phyloP scores from a whole-genome alignment of 371 early-diverging fungal genomes.

The Rhizopus stolonifer region DNA sequence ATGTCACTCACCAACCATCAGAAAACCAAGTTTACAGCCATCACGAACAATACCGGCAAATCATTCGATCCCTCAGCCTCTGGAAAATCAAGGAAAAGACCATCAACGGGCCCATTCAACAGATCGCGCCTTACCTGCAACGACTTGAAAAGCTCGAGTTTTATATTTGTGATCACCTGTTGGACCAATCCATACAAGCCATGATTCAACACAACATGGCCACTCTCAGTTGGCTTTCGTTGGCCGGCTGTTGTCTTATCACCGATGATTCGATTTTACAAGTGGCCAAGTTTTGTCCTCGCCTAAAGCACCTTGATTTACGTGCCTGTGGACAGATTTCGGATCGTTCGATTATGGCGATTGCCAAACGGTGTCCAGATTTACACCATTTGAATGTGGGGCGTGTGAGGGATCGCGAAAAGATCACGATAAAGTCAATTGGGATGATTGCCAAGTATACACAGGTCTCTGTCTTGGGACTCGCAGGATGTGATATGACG shows the following conservation, averaged over 20 bases:
- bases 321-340: constrained; percentile 60
- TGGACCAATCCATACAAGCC: constrained; percentile 36
- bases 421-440: constrained; percentile 54
- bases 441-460: constrained; percentile 51
- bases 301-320: constrained; percentile 52
- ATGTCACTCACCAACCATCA: no score
- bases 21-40: constrained; percentile 5
- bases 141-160: constrained; percentile 36
- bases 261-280: constrained; percentile 49
- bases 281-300: constrained; percentile 47
- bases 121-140: constrained; percentile 17
- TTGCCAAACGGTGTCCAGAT: constrained; percentile 48
- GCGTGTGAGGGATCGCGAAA: constrained; percentile 51
- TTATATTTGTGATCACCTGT: constrained; percentile 58
- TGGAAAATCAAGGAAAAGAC: constrained; percentile 41
- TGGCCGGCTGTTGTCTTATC: constrained; percentile 58
- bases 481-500: constrained; percentile 59
- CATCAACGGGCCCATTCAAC: constrained; percentile 31
- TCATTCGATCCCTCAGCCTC: constrained; percentile 34
- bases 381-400: constrained; percentile 59
- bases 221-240: constrained; percentile 43
- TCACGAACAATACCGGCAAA: constrained; percentile 21
- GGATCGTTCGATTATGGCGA: constrained; percentile 42
- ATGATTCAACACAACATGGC: constrained; percentile 28
- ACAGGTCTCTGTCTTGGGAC: constrained; percentile 49